These are phyloP conservation scores for Fusarium floridanum DNA, from an alignment of 2,329 filamentous ascomycete genomes.

Conservation along the genomic window DNA sequence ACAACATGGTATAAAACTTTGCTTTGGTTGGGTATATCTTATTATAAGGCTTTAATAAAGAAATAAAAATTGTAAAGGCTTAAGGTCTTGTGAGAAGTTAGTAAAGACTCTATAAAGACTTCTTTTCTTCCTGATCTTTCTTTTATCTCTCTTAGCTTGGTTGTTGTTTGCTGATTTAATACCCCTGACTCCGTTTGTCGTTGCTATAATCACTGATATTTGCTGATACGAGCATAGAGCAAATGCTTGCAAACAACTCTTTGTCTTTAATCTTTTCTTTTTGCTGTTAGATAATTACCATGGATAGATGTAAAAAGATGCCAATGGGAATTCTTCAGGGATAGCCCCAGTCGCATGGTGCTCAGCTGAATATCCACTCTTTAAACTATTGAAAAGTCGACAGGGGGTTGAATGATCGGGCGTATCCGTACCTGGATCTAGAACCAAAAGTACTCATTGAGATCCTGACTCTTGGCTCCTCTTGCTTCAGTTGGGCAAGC, in stretches of 20 bases:
- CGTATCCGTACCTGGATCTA: neutral
- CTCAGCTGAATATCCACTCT: neutral
- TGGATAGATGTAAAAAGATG: neutral
- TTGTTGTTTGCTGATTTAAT: too few relatives aligned
- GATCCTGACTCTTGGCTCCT: neutral
- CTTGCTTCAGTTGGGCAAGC: neutral
- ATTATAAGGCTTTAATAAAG: neutral
- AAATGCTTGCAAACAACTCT: neutral
- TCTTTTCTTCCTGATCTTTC: too few relatives aligned
- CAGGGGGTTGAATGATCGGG: neutral
- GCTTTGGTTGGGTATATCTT: neutral
- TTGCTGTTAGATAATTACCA: too few relatives aligned
- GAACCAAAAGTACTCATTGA: too few relatives aligned
- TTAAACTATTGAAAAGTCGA: neutral
- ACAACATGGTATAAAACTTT: conserved; percentile 12
- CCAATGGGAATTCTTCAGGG: neutral
- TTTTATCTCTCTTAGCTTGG: too few relatives aligned
- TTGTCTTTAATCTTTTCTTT: neutral
- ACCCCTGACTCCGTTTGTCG: too few relatives aligned
- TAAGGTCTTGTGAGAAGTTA: neutral
- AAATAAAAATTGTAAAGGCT: neutral
- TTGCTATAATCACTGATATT: neutral
- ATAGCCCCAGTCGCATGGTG: neutral
- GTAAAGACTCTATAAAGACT: too few relatives aligned
- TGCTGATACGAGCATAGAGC: neutral